Percentiles rank a stretch among this genome's conserved stretches.
Evolutionary conservation across 345 rosid species (phyloP).

Genomic region (Moricandia arvensis): DNA sequence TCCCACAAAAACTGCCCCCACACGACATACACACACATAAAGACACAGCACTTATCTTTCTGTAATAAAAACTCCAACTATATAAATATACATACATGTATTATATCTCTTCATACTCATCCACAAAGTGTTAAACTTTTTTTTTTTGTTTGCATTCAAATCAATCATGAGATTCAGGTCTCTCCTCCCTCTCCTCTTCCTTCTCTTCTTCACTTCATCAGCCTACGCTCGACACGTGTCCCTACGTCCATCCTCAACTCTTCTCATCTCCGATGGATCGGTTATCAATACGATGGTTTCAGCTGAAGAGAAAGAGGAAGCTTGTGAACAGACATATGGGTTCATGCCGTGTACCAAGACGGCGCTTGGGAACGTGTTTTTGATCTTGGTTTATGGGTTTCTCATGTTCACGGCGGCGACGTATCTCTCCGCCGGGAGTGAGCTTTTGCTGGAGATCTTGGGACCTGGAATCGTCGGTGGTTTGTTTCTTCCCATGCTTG

Average conservation of each 20-base stretch:
- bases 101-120: not conserved
- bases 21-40: conserved; percentile 28
- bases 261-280: conserved; percentile 64
- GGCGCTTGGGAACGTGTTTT: conserved; percentile 64
- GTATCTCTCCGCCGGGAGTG: conserved; percentile 79
- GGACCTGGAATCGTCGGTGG: conserved; percentile 98
- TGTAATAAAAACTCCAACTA: not conserved
- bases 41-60: conserved; percentile 8
- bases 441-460: conserved; percentile 82
- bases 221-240: conserved; percentile 44
- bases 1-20: conserved; percentile 21
- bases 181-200: conserved; percentile 28
- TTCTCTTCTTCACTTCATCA: conserved; percentile 34
- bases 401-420: conserved; percentile 84
- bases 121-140: not conserved
- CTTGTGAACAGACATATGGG: conserved; percentile 91
- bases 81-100: not conserved
- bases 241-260: conserved; percentile 14
- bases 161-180: conserved; percentile 35
- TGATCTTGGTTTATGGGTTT: conserved; percentile 74
- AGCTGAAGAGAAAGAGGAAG: conserved; percentile 29
- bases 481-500: conserved; percentile 84
- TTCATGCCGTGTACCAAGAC: conserved; percentile 92
- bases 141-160: not conserved
- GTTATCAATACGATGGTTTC: conserved; percentile 26